Base-by-base conservation (phyloP, 441 rosid species). In the Euphorbia schlechtendalii region DNA sequence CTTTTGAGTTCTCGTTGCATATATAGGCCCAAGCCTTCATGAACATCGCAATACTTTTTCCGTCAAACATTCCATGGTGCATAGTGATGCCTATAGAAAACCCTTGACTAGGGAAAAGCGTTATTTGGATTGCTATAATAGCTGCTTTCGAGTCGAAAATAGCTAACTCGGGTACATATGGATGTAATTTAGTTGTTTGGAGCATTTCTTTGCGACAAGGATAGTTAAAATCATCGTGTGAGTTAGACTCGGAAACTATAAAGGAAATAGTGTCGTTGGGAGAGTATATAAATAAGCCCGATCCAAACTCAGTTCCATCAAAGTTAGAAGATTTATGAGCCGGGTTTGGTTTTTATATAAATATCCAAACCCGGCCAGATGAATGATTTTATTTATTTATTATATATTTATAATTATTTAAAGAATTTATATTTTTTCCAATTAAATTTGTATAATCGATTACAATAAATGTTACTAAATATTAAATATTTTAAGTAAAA, bases 21-120 rank as follows among this genome's bases (percentile, higher is more conserved):
- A 69, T 14, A 32, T 70, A 25, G 21, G 74, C 69, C 74, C 74
- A 70, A 8, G 74, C 60, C 28, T 59, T 70, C 21, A 53, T 58
- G 25, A 70, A 65, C 65, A 59, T 46, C 14, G 15, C 18, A 0
- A 8, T 2, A 14, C 55, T 58, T 28, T 65, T 70, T 1, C 74
- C 74, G 52, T 70, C 74, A 0, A 59, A 40, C 27, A 52, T 7
- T 8, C 56, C 69, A 8, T 70, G 74, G 30, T 59, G 65, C 0
- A 27, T 0, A 17, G 61, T 13, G 24, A 38, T 18, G 0, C 74
- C 55, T 3, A 70, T 52, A 45, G 15, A 51, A 22, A 65, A 71
- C 1, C 73, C 74, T 53, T 64, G 43, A 15, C 59, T 28, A 0
- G 74, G 73, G 49, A 70, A 70, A 5, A 57, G 14, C 4, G 69